These are phyloP conservation scores for Saccharomyces pastorianus DNA, from an alignment of 1,139 yeast genomes.

Conservation along the genomic window DNA sequence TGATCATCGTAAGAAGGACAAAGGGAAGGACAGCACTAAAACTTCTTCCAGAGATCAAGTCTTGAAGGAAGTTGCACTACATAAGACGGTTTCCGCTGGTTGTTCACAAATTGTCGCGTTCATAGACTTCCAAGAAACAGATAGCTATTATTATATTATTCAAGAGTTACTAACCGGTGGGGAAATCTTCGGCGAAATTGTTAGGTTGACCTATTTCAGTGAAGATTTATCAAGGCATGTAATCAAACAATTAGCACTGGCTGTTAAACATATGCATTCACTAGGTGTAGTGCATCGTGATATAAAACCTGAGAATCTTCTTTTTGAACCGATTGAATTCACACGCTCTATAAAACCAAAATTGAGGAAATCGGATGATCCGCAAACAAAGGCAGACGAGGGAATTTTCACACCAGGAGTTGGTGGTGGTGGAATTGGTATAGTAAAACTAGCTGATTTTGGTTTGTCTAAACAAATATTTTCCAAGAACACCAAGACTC, in stretches of 20 bases:
- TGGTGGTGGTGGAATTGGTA: conserved; percentile 89
- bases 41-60: conserved; percentile 36
- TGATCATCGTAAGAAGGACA: conserved; percentile 12
- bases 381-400: conserved; percentile 65
- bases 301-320: conserved; percentile 86
- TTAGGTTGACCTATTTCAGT: conserved; percentile 80
- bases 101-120: conserved; percentile 71
- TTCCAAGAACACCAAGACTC: conserved; percentile 64
- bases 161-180: conserved; percentile 89
- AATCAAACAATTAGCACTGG: conserved; percentile 73
- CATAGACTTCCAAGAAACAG: conserved; percentile 57
- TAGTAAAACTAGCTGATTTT: conserved; percentile 83
- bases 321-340: conserved; percentile 68
- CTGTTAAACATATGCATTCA: conserved; percentile 73
- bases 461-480: conserved; percentile 82
- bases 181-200: conserved; percentile 89
- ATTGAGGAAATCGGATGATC: conserved; percentile 68
- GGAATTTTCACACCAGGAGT: conserved; percentile 68
- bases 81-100: conserved; percentile 27
- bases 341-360: conserved; percentile 43
- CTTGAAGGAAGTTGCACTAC: conserved; percentile 72
- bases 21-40: conserved; percentile 12
- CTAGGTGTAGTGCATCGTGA: conserved; percentile 90
- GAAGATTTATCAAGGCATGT: conserved; percentile 82
- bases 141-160: conserved; percentile 63